Evolutionary conservation across 2,329 filamentous ascomycete species (phyloP), one percentile per base, ranked within the genome.

Genomic region (Cercospora zeina): DNA sequence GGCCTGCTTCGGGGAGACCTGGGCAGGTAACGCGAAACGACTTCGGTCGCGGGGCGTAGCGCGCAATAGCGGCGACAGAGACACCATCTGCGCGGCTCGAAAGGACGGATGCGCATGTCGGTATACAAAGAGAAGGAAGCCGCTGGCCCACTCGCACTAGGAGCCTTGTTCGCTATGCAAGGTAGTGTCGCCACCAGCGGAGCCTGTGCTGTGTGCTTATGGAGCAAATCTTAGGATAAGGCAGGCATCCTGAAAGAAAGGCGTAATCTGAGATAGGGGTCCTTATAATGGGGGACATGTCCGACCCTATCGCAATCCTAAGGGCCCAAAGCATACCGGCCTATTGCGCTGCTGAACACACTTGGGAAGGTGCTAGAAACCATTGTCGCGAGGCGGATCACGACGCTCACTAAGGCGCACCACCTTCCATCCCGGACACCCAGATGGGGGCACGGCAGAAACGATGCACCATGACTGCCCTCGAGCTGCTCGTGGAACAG

Each of bases 281-380:
- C n/a, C n/a, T n/a, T n/a, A n/a, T n/a, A n/a, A n/a, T n/a, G n/a
- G n/a, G 24, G 24, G 24, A 27, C 24, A 27, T 27, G 24, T 27
- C 24, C 24, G 24, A 27, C 24, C 24, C 24, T 27, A 27, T 27
- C 24, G 24, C 24, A 27, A 27, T 27, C 24, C 24, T 27, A 27
- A 27, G 24, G 24, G 24, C 24, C 67, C 0, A 75, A 72, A 47
- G 47, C 62, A 34, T 75, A 74, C 63, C 45, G 66, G 10, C 72
- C 69, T 2, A 72, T 70, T 16, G 67, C 68, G 60, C 47, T 72
- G 3, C 60, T 73, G 1, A 70, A 72, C 61, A 75, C 69, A 7
- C 58, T 70, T 3, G 67, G 72, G n/a, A 75, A 75, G 37, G 61
- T 67, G 1, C 65, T 75, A 19, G 72, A 75, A n/a, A 57, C 63